Percentiles rank a stretch among this genome's conserved stretches.
phyloP scores from a whole-genome alignment of 2,329 filamentous ascomycete genomes.

The Apiospora malaysiana region DNA sequence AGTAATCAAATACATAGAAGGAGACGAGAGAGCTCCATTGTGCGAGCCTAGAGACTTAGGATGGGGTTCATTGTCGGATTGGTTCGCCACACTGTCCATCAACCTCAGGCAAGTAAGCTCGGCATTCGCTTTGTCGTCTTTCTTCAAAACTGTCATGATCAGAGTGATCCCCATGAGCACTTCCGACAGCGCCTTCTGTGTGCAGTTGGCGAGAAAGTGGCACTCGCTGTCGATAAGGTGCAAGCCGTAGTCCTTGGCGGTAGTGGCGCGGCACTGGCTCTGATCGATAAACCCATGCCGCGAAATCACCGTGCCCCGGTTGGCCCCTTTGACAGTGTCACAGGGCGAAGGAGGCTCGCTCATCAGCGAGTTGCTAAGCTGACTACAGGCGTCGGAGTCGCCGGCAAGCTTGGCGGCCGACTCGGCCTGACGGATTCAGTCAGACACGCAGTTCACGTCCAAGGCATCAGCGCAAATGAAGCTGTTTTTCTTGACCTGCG shows the following conservation, averaged over 20 bases:
- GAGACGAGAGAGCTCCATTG: not conserved
- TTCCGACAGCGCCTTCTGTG: not conserved
- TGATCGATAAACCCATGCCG: not conserved
- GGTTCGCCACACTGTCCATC: slow-evolving; percentile 8
- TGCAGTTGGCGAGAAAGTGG: not conserved
- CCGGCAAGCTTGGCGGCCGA: not conserved
- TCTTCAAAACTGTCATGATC: not conserved
- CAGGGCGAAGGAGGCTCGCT: not conserved
- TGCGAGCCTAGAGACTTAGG: not conserved
- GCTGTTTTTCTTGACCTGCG: not conserved
- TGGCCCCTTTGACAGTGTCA: not conserved
- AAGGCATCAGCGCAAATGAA: not conserved
- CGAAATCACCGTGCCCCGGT: not conserved
- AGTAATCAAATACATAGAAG: not conserved
- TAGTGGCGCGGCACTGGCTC: not conserved
- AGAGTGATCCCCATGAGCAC: not conserved
- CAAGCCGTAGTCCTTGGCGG: not conserved
- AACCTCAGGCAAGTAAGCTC: not conserved
- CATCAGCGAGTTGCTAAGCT: not conserved
- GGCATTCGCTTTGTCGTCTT: not conserved
- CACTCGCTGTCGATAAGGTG: not conserved
- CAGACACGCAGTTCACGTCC: not conserved
- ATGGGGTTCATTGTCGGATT: not conserved
- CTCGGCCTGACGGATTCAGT: not conserved
- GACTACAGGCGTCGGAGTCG: not conserved